These are phyloP conservation scores for Diaporthe citriasiana DNA, from an alignment of 2,329 filamentous ascomycete genomes.

Conservation along the genomic window DNA sequence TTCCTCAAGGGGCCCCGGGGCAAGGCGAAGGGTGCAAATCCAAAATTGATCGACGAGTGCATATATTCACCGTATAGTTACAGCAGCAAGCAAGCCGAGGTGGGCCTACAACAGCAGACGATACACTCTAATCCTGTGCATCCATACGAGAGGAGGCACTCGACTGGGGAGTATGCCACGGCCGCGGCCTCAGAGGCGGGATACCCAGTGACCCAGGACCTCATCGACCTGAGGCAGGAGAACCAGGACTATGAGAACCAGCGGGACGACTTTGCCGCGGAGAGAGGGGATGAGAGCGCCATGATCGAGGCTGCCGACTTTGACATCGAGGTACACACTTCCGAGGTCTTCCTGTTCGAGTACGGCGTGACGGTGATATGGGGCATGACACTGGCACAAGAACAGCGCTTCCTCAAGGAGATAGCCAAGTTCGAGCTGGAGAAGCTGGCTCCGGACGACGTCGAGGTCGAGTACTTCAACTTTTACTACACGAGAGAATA, in stretches of 20 bases:
- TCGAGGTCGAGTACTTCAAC: slow-evolving; percentile 98
- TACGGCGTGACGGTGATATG: slow-evolving; percentile 98
- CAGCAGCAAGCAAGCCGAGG: slow-evolving; percentile 59
- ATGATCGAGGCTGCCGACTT: slow-evolving; percentile 73
- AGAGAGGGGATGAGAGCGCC: slow-evolving; percentile 50
- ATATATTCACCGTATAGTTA: slow-evolving; percentile 97
- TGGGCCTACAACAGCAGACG: slow-evolving; percentile 46
- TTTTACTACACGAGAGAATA: slow-evolving; percentile 99
- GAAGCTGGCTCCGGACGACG: slow-evolving; percentile 87
- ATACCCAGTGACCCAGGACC: slow-evolving; percentile 72
- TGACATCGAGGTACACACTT: slow-evolving; percentile 89
- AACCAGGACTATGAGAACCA: slow-evolving; percentile 53
- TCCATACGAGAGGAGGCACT: slow-evolving; percentile 77
- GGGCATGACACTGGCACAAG: slow-evolving; percentile 94
- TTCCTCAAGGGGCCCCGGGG: slow-evolving; percentile 85
- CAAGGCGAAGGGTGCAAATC: slow-evolving; percentile 82
- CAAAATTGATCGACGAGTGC: slow-evolving; percentile 97
- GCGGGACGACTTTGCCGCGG: slow-evolving; percentile 47
- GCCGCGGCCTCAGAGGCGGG: slow-evolving; percentile 38
- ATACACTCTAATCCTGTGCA: slow-evolving; percentile 57
- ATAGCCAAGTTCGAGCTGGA: slow-evolving; percentile 94
- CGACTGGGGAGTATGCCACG: slow-evolving; percentile 70
- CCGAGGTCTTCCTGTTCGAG: slow-evolving; percentile 95
- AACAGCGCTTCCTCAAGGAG: slow-evolving; percentile 92
- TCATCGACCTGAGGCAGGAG: slow-evolving; percentile 72